These are phyloP conservation scores for Penicillium canariense DNA, from an alignment of 495 filamentous ascomycete species.

Conservation along the genomic window DNA sequence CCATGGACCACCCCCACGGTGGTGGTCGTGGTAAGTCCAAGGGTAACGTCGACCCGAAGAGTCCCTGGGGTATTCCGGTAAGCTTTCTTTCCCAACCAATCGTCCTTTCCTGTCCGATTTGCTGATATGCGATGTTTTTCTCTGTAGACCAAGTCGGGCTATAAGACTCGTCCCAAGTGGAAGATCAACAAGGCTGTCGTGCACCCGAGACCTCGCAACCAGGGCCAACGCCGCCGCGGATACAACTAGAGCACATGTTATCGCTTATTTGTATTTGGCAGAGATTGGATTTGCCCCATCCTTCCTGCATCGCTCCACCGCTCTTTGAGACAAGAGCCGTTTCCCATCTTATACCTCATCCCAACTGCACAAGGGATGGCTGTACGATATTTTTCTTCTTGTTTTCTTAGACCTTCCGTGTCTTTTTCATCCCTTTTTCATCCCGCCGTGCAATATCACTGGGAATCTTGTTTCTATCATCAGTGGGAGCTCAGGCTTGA, in stretches of 20 bases:
- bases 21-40: slow-evolving; percentile 98
- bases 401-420: slow-evolving; percentile 13
- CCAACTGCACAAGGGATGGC: slow-evolving; percentile 12
- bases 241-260: slow-evolving; percentile 33
- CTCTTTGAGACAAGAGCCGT: slow-evolving; percentile 12
- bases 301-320: slow-evolving; percentile 1
- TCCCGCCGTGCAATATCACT: slow-evolving; percentile 7
- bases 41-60: slow-evolving; percentile 91
- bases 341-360: slow-evolving; percentile 22
- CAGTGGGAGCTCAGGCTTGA: slow-evolving; percentile 17
- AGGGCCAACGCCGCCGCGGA: slow-evolving; percentile 62
- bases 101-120: neutral
- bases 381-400: slow-evolving; percentile 28
- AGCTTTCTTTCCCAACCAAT: slow-evolving; percentile 34
- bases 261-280: neutral
- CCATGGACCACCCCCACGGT: slow-evolving; percentile 93
- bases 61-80: slow-evolving; percentile 95
- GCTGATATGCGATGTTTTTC: slow-evolving; percentile 16
- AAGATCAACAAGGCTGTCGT: slow-evolving; percentile 84
- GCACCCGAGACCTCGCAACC: slow-evolving; percentile 68
- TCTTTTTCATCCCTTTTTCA: slow-evolving; percentile 7
- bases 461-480: slow-evolving; percentile 18
- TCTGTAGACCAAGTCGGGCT: slow-evolving; percentile 84
- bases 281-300: neutral
- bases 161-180: slow-evolving; percentile 81